Conservation (phyloP, 148 eudicot species). For the Chenopodium suecicum region DNA sequence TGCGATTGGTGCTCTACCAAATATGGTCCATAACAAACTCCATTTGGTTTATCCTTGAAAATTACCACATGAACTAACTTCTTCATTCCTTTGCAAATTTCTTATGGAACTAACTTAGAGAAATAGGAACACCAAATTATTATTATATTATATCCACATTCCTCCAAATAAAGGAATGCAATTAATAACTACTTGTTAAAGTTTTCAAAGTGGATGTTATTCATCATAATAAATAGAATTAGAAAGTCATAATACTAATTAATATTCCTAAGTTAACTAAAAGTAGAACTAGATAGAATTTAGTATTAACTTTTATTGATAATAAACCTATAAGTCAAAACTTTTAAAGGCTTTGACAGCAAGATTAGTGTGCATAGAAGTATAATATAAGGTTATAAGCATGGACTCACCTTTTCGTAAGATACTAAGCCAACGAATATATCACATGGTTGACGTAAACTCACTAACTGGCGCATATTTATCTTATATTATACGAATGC, state of each 20-base stretch:
- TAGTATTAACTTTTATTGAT: neutral
- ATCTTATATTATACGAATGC: neutral
- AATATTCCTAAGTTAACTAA: neutral
- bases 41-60: conserved; percentile 5
- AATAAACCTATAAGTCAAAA: conserved; percentile 7
- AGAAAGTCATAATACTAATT: neutral
- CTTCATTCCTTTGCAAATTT: neutral
- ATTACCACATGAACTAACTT: conserved; percentile 2
- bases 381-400: neutral
- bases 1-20: too few species aligned
- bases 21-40: neutral
- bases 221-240: neutral
- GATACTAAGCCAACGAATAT: neutral
- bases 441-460: conserved; percentile 7
- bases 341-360: conserved; percentile 7
- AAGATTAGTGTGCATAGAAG: neutral
- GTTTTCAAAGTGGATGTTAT: neutral
- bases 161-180: neutral
- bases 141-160: neutral
- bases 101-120: neutral
- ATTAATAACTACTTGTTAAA: neutral
- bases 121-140: neutral
- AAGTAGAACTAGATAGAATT: neutral
- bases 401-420: neutral
- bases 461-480: neutral